These are phyloP conservation scores for Auriscalpium orientale DNA, from an alignment of 768 basidiomycete genomes.

Conservation along the genomic window DNA sequence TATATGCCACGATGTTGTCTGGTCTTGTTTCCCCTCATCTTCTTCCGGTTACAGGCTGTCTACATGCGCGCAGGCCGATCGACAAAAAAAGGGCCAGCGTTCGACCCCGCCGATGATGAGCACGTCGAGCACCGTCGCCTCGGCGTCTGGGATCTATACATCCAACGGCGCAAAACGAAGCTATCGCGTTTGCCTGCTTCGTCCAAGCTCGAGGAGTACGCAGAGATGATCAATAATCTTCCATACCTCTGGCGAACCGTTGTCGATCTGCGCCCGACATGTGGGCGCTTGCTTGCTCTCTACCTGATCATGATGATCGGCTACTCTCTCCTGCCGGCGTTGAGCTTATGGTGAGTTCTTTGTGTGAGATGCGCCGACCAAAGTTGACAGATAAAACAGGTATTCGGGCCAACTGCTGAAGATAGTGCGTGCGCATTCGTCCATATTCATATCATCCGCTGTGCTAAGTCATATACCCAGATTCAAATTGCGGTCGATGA, in stretches of 20 bases:
- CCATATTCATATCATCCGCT: neutral
- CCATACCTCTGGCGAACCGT: conserved; percentile 65
- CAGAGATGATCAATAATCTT: conserved; percentile 40
- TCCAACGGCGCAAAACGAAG: conserved; percentile 39
- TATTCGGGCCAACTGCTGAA: conserved; percentile 60
- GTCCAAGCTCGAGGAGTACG: conserved; percentile 37
- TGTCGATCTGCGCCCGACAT: conserved; percentile 46
- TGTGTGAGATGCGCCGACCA: neutral
- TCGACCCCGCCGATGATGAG: conserved; percentile 31
- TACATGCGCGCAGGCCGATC: no score
- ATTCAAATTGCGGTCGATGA: conserved; percentile 8
- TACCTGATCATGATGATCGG: conserved; percentile 40
- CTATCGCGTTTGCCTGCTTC: conserved; percentile 29
- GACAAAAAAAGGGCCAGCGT: conserved; percentile 3
- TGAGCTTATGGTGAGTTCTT: conserved; percentile 46
- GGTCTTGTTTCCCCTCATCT: no score
- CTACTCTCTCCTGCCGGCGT: conserved; percentile 50
- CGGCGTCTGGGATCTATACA: conserved; percentile 76
- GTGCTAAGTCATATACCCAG: neutral
- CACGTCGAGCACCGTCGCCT: conserved; percentile 51
- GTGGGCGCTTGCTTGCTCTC: conserved; percentile 38
- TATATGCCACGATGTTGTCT: no score
- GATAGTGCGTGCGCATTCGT: conserved; percentile 36
- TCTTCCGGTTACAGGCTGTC: no score
- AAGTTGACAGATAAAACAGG: conserved; percentile 26